Base-by-base conservation (phyloP, 495 filamentous ascomycete species). In the Daldinia decipiens region DNA sequence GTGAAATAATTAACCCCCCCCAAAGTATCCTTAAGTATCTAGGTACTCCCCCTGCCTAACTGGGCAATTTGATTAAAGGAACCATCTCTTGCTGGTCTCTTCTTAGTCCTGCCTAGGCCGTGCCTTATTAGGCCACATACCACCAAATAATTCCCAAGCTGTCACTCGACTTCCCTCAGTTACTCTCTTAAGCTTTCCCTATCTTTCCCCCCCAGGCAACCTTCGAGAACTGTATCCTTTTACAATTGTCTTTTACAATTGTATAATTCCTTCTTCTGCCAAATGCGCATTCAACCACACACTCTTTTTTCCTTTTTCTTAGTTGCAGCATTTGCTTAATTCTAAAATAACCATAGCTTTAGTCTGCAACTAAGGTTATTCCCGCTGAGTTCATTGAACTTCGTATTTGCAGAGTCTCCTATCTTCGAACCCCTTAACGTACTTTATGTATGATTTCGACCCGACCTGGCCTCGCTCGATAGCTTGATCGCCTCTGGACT, bases 1-100 rank as follows among this genome's bases (percentile, higher is more conserved):
- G 47, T 65, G 39, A 66, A 57, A 64, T 68, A 59, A 50, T 62
- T 36, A 53, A 29, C 17, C 24, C 26, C 26, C 43, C 55, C n/a
- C 40, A 32, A 21, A 6, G 9, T 17, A 36, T 24, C 58, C 68
- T 36, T 36, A 36, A 11, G 19, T 57, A 21, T 3, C 17, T n/a
- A 21, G 9, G 19, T 29, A 57, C 13, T 8, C 55, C 59, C 69
- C 69, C 53, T 65, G 55, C 52, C 60, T 56, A 61, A 72, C 50
- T 72, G 63, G 69, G 59, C 56, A 72, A 65, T 68, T 73, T 68
- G 50, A 73, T 72, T 68, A 68, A 63, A 73, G 61, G 70, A 68
- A 60, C 60, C 65, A 55, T 53, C 31, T 64, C 50, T 43, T 36
- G 19, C n/a, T 64, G 34, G 21, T 47, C 43, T 21, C 43, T 47